Evolutionary conservation across 306 rosid species (phyloP).

Genomic region (Cucurbita moschata): DNA sequence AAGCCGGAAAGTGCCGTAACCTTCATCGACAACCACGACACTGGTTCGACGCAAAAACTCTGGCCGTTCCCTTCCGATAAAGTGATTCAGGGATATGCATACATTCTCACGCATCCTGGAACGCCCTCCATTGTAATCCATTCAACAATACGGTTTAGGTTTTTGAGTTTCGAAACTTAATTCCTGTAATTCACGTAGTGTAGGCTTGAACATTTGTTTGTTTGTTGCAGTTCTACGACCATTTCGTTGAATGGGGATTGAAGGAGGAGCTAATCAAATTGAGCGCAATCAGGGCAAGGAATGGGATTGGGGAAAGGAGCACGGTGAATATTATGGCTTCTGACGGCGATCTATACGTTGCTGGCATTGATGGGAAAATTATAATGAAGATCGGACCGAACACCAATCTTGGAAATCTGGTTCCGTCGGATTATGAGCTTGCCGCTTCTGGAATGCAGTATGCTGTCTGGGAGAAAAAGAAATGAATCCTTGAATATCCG

Average conservation of each 20-base stretch:
- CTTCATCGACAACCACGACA: slow-evolving; percentile 69
- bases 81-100: slow-evolving; percentile 69
- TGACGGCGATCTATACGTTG: slow-evolving; percentile 47
- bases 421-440: slow-evolving; percentile 35
- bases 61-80: slow-evolving; percentile 63
- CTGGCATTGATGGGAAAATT: slow-evolving; percentile 42
- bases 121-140: slow-evolving; percentile 44
- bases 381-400: slow-evolving; percentile 59
- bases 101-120: slow-evolving; percentile 78
- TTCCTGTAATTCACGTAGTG: neutral
- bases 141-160: neutral
- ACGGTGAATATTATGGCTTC: slow-evolving; percentile 41
- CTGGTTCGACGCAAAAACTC: slow-evolving; percentile 33
- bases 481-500: neutral
- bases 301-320: slow-evolving; percentile 35
- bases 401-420: slow-evolving; percentile 30
- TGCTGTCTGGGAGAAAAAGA: slow-evolving; percentile 45
- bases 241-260: slow-evolving; percentile 51
- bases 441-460: slow-evolving; percentile 44
- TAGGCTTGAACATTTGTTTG: neutral
- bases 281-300: slow-evolving; percentile 30
- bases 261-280: slow-evolving; percentile 38
- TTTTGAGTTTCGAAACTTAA: neutral
- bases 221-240: slow-evolving; percentile 58
- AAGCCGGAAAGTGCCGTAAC: slow-evolving; percentile 70